Evolutionary conservation across 108 stramenopile species (phyloP), one percentile per base, ranked within the genome.

Genomic region (Pseudonitzschia delicatissima): DNA sequence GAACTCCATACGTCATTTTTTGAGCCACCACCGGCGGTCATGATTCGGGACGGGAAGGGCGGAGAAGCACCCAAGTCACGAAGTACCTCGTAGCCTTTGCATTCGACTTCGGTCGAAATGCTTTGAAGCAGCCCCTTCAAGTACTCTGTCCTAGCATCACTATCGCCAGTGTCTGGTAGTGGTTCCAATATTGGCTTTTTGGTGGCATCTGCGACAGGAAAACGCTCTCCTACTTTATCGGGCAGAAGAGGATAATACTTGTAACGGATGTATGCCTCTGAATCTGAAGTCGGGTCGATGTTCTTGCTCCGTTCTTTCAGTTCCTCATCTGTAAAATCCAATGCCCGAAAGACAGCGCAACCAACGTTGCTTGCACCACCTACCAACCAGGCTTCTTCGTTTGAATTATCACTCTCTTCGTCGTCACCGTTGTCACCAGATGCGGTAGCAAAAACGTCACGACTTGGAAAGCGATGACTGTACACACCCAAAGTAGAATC

Each of bases 341-440:
- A 68, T 64, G 86, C 66, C 15, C 94, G 86, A n/a, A 95, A 75
- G 3, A 93, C 68, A 18, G 86, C 87, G 62, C 96, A 97, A 4
- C 96, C 96, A 6, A 92, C 92, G 55, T 95, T 95, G 67, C 87
- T 88, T 15, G 96, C 96, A 2, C 96, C 96, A 8, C 96, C 96
- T 15, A 92, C 91, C 21, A 97, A 71, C 96, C 96, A 97, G 6
- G 77, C 82, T 47, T 83, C 84, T n/a, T 70, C 73, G 11, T 69
- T 53, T 4, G 61, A 36, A 33, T 49, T 58, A 31, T 72, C 67
- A 29, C 0, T 12, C 15, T 72, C 61, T n/a, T 70, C 57, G 50
- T 51, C n/a, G 50, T 51, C 13, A 21, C 21, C 13, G 25, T 26
- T 23, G 4, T 23, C 13, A 21, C 21, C 51, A 21, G 3, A 12